Percentiles rank a stretch among this genome's conserved stretches.
phyloP scores from a whole-genome alignment of 2,329 filamentous ascomycete species.

The Dothistroma pini region DNA sequence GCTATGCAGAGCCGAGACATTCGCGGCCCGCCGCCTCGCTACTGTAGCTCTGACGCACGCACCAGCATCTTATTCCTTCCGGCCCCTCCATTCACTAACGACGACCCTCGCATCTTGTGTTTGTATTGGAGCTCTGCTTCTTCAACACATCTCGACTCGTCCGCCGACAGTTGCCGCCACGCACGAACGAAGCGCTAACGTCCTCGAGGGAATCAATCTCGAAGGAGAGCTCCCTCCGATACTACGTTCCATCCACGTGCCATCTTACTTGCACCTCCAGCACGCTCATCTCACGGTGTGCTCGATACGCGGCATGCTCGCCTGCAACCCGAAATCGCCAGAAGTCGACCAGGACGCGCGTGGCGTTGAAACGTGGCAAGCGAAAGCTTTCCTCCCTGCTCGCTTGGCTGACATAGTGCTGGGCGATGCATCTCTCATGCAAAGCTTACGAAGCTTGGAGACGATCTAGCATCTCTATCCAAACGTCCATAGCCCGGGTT shows the following conservation, averaged over 20 bases:
- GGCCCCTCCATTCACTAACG: neutral
- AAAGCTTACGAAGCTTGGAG: constrained; percentile 3
- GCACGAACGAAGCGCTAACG: neutral
- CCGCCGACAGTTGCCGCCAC: constrained; percentile 1
- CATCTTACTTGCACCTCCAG: neutral
- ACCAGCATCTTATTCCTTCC: neutral
- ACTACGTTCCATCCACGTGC: too few species aligned
- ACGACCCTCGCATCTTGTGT: neutral
- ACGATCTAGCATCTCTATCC: neutral
- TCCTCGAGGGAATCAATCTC: neutral
- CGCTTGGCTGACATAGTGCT: neutral
- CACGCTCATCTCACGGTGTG: neutral
- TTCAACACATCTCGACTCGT: neutral
- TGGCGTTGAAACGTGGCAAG: neutral
- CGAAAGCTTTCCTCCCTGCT: constrained; percentile 1
- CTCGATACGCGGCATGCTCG: neutral
- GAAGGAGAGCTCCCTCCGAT: neutral
- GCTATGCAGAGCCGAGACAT: neutral
- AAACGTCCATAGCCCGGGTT: neutral
- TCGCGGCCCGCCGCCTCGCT: neutral
- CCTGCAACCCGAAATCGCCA: neutral
- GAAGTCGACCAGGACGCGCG: neutral
- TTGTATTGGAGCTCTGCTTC: neutral
- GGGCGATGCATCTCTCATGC: neutral
- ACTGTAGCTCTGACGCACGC: neutral